phyloP scores from a whole-genome alignment of 805 yeast species.

The Cyberlindnera amylophila region DNA sequence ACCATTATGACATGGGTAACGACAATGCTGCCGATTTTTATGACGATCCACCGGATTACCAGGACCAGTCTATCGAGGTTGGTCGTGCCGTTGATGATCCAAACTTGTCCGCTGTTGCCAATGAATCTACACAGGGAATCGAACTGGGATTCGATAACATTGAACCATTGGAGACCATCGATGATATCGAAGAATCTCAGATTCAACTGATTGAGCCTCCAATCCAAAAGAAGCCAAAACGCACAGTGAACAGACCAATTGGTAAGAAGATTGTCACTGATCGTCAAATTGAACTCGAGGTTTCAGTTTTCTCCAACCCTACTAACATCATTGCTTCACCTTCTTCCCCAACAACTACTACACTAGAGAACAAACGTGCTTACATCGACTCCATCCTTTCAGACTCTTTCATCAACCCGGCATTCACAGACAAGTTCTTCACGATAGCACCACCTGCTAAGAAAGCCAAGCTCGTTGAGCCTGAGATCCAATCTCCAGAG shows the following conservation, averaged over 20 bases:
- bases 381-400: slow-evolving; percentile 16
- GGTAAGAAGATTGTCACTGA: slow-evolving; percentile 24
- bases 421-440: slow-evolving; percentile 16
- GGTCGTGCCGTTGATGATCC: slow-evolving; percentile 18
- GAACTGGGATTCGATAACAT: slow-evolving; percentile 13
- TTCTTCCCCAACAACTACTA: not conserved
- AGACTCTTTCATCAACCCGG: slow-evolving; percentile 17
- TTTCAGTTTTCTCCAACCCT: slow-evolving; percentile 19
- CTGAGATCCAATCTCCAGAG: slow-evolving; percentile 11
- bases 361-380: slow-evolving; percentile 18
- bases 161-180: slow-evolving; percentile 22
- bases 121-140: slow-evolving; percentile 13
- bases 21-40: not conserved
- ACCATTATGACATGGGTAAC: slow-evolving; percentile 5
- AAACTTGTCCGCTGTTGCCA: slow-evolving; percentile 19
- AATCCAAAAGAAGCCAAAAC: slow-evolving; percentile 5
- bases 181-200: slow-evolving; percentile 16
- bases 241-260: slow-evolving; percentile 8
- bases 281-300: slow-evolving; percentile 25
- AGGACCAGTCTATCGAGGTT: slow-evolving; percentile 34
- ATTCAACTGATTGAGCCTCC: slow-evolving; percentile 8
- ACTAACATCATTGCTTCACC: slow-evolving; percentile 8
- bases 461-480: slow-evolving; percentile 19
- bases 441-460: slow-evolving; percentile 12
- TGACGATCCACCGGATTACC: no score